Conservation (phyloP, 1,139 yeast genomes). For the Pneumocystis murina region DNA sequence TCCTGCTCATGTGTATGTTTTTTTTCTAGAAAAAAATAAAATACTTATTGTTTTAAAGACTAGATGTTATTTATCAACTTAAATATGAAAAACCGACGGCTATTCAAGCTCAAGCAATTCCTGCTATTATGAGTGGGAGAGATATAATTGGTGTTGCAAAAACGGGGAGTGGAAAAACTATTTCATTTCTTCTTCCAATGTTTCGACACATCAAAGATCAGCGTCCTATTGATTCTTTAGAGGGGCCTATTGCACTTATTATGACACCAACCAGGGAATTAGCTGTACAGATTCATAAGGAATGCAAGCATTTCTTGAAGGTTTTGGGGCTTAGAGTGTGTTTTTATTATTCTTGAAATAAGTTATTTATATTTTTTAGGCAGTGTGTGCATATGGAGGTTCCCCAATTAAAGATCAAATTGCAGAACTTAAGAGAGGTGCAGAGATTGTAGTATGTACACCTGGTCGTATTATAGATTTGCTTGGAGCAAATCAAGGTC, state of each 20-base stretch:
- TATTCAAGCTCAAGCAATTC: constrained; percentile 82
- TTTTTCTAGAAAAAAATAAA: background rate
- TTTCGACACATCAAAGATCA: constrained; percentile 70
- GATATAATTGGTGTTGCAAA: constrained; percentile 91
- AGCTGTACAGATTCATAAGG: constrained; percentile 68
- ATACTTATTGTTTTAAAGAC: constrained; percentile 11
- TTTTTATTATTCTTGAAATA: background rate
- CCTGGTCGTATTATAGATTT: constrained; percentile 92
- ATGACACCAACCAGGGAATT: constrained; percentile 89
- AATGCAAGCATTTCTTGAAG: constrained; percentile 44
- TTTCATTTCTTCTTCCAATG: constrained; percentile 73
- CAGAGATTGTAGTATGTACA: constrained; percentile 77
- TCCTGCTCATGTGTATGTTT: constrained; percentile 33
- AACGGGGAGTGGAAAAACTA: constrained; percentile 92
- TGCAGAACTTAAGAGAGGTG: constrained; percentile 61
- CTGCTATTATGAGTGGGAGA: constrained; percentile 76
- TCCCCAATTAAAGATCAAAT: constrained; percentile 72
- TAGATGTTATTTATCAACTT: constrained; percentile 38
- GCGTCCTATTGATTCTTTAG: constrained; percentile 36
- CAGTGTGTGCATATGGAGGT: constrained; percentile 90
- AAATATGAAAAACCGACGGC: constrained; percentile 59
- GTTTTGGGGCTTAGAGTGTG: constrained; percentile 29
- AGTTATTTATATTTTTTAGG: constrained; percentile 17
- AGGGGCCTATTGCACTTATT: constrained; percentile 69
- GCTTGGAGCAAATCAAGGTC: constrained; percentile 68